Evolutionary conservation across 1,284 basidiomycete species (phyloP).

Genomic region (Binderoboletus segoi): DNA sequence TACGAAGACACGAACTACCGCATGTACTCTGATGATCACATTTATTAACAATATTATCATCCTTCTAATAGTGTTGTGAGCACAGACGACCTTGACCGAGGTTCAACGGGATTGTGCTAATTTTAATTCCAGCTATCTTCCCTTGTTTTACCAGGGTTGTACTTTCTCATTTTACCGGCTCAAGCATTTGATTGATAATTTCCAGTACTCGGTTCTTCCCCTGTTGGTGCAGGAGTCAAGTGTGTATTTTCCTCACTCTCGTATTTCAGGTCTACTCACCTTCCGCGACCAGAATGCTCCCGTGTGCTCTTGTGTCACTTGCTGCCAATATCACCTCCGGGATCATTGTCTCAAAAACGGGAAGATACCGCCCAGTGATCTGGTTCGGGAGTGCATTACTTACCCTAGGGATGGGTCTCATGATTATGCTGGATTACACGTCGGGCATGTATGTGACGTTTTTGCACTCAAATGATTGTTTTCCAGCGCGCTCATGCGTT

Average conservation of each 20-base stretch:
- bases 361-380: slow-evolving; percentile 61
- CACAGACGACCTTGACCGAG: slow-evolving; percentile 1
- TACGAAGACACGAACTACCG: slow-evolving; percentile 68
- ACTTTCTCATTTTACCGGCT: neutral
- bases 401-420: slow-evolving; percentile 63
- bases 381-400: slow-evolving; percentile 63
- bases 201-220: slow-evolving; percentile 17
- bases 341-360: slow-evolving; percentile 57
- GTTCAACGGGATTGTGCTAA: slow-evolving; percentile 10
- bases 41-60: slow-evolving; percentile 72
- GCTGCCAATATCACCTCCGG: slow-evolving; percentile 61
- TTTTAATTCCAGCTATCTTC: slow-evolving; percentile 18
- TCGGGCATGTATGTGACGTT: slow-evolving; percentile 46
- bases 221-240: slow-evolving; percentile 17
- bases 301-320: slow-evolving; percentile 68
- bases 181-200: neutral
- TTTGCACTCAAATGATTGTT: neutral
- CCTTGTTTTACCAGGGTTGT: slow-evolving; percentile 25
- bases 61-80: slow-evolving; percentile 43
- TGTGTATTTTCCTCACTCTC: neutral
- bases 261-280: neutral
- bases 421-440: slow-evolving; percentile 50
- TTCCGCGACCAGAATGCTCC: slow-evolving; percentile 60
- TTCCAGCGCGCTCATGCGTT: neutral
- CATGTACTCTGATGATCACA: slow-evolving; percentile 58